Base-by-base conservation (phyloP, 2,329 filamentous ascomycete genomes). In the Alternaria atra region DNA sequence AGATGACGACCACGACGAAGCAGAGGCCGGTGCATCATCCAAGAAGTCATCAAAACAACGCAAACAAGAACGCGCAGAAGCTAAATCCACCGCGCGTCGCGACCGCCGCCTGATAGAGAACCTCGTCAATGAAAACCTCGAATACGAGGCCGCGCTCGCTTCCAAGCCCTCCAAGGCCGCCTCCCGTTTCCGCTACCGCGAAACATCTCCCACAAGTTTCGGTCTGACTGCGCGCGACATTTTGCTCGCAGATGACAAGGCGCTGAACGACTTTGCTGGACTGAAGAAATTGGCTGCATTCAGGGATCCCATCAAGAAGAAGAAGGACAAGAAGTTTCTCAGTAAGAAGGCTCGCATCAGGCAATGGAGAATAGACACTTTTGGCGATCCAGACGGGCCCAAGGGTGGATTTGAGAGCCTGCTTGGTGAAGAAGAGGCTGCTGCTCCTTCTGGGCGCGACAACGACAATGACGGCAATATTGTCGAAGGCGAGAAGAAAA, bases 201-300 rank as follows among this genome's bases (percentile, higher is more conserved):
- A 97, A 76, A 97, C 94, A 2, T 96, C 92, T 0, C 94, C 95
- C 1, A 90, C 91, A 56, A 88, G 91, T 12, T 99, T 97, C 76
- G 95, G 95, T 60, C 88, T 99, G 73, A 97, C 92, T 0, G 85
- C 94, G 1, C 87, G 90, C 63, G 95, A 99, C 79, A 98, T 99
- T 70, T 86, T 99, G 34, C 93, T 97, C 67, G 92, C 94, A 0
- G 91, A 90, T 44, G 95, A 99, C 81, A 84, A 88, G 47, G 89
- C 90, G 55, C 87, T 99, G 66, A 99, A 99, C 79, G 86, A 94
- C 67, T 99, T 91, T 74, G 94, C 90, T 5, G 94, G 95, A 6
- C 83, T 99, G 73, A 99, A 99, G 86, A 98, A 97, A 82, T 87
- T 97, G 61, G 94, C 94, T 5, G 85, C 91, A 5, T 99, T 95